Evolutionary conservation across 176 grass and related monocot species (phyloP).

Genomic region (Musa itinerans): DNA sequence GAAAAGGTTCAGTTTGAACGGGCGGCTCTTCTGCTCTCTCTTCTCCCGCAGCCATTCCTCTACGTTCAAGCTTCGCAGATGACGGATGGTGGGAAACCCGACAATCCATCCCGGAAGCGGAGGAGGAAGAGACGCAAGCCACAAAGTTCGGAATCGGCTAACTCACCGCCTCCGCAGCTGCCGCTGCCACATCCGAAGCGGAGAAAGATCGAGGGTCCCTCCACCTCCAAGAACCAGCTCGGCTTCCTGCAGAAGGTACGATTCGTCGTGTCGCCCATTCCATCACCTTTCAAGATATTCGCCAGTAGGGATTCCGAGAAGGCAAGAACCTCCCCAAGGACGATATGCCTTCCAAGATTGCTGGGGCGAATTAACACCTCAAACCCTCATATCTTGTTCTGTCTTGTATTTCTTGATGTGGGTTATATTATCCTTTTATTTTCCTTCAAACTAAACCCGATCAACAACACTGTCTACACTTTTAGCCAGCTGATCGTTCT

Average conservation of each 20-base stretch:
- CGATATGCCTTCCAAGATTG: too few species aligned
- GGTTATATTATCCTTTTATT: too few species aligned
- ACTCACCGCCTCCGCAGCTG: background rate
- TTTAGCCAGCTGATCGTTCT: too few species aligned
- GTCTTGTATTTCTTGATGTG: too few species aligned
- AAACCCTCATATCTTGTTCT: too few species aligned
- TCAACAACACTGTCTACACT: too few species aligned
- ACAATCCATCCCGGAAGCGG: background rate
- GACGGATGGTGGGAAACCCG: background rate
- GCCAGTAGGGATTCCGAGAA: background rate
- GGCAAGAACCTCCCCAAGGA: background rate
- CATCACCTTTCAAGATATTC: background rate
- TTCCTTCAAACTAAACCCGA: too few species aligned
- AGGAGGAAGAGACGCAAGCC: background rate
- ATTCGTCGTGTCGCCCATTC: background rate
- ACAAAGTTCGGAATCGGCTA: background rate
- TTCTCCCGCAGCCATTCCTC: background rate
- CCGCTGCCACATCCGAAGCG: constrained; percentile 9
- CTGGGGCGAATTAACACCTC: too few species aligned
- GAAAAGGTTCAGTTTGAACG: background rate
- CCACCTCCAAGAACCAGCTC: constrained; percentile 4
- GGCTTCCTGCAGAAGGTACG: constrained; percentile 12
- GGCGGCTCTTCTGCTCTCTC: background rate
- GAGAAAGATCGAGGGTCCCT: background rate
- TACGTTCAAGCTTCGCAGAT: background rate